These are phyloP conservation scores for Fragosphaeria purpurea DNA, from an alignment of 2,329 filamentous ascomycete species.

Conservation along the genomic window DNA sequence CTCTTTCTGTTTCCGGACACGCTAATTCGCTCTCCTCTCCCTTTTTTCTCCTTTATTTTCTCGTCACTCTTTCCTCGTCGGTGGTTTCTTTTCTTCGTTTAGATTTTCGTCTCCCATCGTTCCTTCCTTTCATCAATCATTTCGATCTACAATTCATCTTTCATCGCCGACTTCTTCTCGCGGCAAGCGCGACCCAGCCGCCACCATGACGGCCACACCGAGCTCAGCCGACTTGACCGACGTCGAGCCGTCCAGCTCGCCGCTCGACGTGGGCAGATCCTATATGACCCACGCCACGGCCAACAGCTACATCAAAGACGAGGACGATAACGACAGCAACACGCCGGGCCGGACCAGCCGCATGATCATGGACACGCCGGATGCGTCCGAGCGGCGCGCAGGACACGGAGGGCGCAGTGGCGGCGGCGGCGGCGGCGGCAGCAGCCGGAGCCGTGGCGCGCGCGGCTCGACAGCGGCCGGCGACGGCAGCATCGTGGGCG, in stretches of 20 bases:
- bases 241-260: slow-evolving; percentile 36
- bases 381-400: slow-evolving; percentile 22
- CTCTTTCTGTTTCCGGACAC: slow-evolving; percentile 1
- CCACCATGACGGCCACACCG: slow-evolving; percentile 23
- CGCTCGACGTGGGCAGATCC: slow-evolving; percentile 33
- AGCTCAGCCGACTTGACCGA: slow-evolving; percentile 35
- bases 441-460: slow-evolving; percentile 14
- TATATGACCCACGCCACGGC: slow-evolving; percentile 36
- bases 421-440: slow-evolving; percentile 4
- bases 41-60: neutral
- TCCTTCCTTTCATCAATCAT: neutral
- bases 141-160: neutral
- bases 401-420: neutral
- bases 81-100: too few relatives aligned
- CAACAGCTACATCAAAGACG: slow-evolving; percentile 38
- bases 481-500: slow-evolving; percentile 6
- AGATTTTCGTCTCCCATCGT: neutral
- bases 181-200: neutral
- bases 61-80: neutral
- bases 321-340: slow-evolving; percentile 16
- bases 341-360: slow-evolving; percentile 22
- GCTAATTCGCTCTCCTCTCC: slow-evolving; percentile 1
- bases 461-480: slow-evolving; percentile 23
- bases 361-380: slow-evolving; percentile 28
- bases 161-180: neutral